Base-by-base conservation (phyloP, 1,284 basidiomycete genomes). In the Ustilago nuda region DNA sequence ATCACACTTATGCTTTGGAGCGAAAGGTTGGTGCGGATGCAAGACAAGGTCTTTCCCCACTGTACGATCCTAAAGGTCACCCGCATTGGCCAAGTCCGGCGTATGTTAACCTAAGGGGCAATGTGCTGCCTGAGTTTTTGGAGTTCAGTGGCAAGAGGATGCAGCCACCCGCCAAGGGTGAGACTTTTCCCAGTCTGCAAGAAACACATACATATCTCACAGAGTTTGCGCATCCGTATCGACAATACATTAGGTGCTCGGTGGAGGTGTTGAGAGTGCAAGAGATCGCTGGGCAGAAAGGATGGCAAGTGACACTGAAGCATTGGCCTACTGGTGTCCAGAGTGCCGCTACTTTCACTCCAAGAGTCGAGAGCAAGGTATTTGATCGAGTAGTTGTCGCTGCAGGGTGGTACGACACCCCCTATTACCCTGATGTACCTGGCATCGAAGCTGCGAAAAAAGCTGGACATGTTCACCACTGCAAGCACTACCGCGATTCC, bases 401-500 rank as follows among this genome's bases (percentile, higher is more conserved):
- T 3, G 72, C 76, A 9, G 80, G 78, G 4, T 83, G 78, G 78
- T 80, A 79, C 62, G 81, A 83, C 53, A 67, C 70, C 3, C 81
- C 81, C 2, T 61, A 66, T 53, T 83, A 79, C 50, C 80, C 82
- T 1, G 52, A 63, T 30, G 65, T 70, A 2, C 57, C 61, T 0
- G 82, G 82, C 0, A 60, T 82, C 5, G 36, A 63, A 1, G n/a
- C 61, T 12, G 81, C 78, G 1, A 58, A 50, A 4, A 17, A 56
- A 12, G 46, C 51, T 8, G 75, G 75, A 1, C 56, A 72, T 37
- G 50, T 83, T 15, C 79, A 82, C 37, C 81, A 82, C 62, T 80
- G 79, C 53, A 83, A 83, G 48, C 81, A 82, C 65, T 83, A 83
- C 52, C 72, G 82, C 39, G 73, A 74, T 17, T 71, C 72, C n/a